Evolutionary conservation across 306 rosid species (phyloP), one percentile per base, ranked within the genome.

Genomic region (Canavalia gladiata): DNA sequence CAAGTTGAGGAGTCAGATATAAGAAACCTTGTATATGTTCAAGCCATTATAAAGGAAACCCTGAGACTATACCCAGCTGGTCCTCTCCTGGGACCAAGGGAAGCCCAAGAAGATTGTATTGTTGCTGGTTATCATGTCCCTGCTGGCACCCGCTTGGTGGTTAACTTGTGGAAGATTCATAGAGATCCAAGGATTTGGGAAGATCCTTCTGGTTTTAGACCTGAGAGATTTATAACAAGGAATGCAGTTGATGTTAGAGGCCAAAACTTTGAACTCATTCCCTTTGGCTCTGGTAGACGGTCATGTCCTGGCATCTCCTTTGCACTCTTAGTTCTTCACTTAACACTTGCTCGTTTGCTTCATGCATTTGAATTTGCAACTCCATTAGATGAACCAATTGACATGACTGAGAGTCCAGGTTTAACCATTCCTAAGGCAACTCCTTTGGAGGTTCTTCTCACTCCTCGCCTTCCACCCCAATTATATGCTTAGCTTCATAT

Each of bases 221-320:
- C 93, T 0, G 93, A 89, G 70, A 89, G 90, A 57, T 89, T 89
- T 75, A 58, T 86, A 49, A 59, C 79, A 10, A 82, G 31, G 59
- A 29, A 83, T n/a, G 55, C 68, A 3, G 3, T 72, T 10, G 97
- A 91, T 54, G 45, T 86, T 33, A 83, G 74, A 75, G 92, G 94
- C 2, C 94, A 84, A 47, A 70, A 86, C 62, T 88, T 83, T 13
- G 90, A 88, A 41, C 79, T 88, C 8, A 85, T 89, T 41, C 93
- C 93, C 1, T 91, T 91, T 72, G 96, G 96, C 1, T 82, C 76
- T 1, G 93, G 92, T 0, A 75, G 93, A 80, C 35, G 92, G 68
- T 76, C 84, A 0, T 89, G 93, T 72, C 92, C 90, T 4, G 92
- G 93, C 47, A 52, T 83, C 33, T 88, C 92, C 0, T 84, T 89